Base-by-base conservation (phyloP, 257 asterid genomes). In the Jacaranda copaia region DNA sequence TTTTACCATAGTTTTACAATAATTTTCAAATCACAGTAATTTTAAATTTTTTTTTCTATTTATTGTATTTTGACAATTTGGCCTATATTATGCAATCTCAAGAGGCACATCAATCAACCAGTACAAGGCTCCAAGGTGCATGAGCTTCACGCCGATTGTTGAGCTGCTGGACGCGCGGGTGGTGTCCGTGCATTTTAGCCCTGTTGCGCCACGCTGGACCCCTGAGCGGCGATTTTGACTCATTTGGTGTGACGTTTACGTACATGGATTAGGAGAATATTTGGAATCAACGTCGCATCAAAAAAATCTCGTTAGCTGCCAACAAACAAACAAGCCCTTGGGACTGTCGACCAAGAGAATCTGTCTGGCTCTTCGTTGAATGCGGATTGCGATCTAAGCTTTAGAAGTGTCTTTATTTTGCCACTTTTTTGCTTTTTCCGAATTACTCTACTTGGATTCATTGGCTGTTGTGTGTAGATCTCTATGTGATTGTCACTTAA, bases 71-170 rank as follows among this genome's bases (percentile, higher is more conserved):
- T n/a, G n/a, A n/a, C n/a, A n/a, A n/a, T n/a, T n/a, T n/a, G n/a
- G n/a, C n/a, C n/a, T n/a, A n/a, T n/a, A n/a, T n/a, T n/a, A 87
- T 9, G 96, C 97, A 0, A 93, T 93, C 58, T 85, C 96, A 0
- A 84, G 95, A 74, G 98, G 96, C 40, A 96, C 97, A 68, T 91
- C 98, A 3, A 89, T 93, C 5, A 93, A 89, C 70, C 98, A 93
- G 77, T 93, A 93, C 75, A 91, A 93, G 80, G 96, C 90, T 35
- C 97, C 98, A 4, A 88, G 97, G 86, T 93, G 97, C 81, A 93
- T 93, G 46, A 90, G 82, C 75, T 88, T 77, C 81, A 65, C 91
- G 56, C 94, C 96, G 43, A 87, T 90, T 9, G 84, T 91, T 63
- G 93, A 93, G 82, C 87, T 91, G 56, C 89, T 93, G 8, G 84